Evolutionary conservation across 345 rosid genomes (phyloP).

Genomic region (Leavenworthia alabamica): DNA sequence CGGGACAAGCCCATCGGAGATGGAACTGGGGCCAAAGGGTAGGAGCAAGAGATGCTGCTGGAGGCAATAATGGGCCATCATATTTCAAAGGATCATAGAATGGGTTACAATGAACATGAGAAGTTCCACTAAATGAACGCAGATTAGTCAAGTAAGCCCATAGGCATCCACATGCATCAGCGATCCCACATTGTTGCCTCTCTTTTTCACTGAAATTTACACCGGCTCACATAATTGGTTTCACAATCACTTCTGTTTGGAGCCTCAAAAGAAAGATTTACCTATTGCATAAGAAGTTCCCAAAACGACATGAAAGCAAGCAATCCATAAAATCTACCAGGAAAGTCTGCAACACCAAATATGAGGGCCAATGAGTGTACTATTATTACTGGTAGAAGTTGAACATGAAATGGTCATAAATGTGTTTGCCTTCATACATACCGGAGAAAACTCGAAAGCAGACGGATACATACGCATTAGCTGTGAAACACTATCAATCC

Average conservation of each 20-base stretch:
- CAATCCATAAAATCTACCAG: conserved; percentile 89
- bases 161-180: conserved; percentile 81
- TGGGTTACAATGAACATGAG: conserved; percentile 74
- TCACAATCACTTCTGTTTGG: not conserved
- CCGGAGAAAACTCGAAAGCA: conserved; percentile 94
- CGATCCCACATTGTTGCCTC: conserved; percentile 64
- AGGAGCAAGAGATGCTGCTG: conserved; percentile 98
- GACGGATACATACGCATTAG: conserved; percentile 91
- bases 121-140: conserved; percentile 51
- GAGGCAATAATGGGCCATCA: conserved; percentile 58
- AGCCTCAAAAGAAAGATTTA: conserved; percentile 23
- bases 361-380: conserved; percentile 1
- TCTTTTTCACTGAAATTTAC: conserved; percentile 77
- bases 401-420: conserved; percentile 2
- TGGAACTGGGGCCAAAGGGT: conserved; percentile 96
- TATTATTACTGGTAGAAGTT: not conserved
- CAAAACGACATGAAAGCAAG: conserved; percentile 91
- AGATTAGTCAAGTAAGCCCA: conserved; percentile 83
- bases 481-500: conserved; percentile 96
- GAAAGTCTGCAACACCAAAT: conserved; percentile 50
- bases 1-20: conserved; percentile 95
- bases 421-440: conserved; percentile 36
- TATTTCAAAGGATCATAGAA: conserved; percentile 68
- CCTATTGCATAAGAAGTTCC: conserved; percentile 97
- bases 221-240: not conserved